Percentiles rank a stretch among this genome's conserved stretches.
Conservation (phyloP, 345 rosid species). For the Gossypium raimondii region DNA sequence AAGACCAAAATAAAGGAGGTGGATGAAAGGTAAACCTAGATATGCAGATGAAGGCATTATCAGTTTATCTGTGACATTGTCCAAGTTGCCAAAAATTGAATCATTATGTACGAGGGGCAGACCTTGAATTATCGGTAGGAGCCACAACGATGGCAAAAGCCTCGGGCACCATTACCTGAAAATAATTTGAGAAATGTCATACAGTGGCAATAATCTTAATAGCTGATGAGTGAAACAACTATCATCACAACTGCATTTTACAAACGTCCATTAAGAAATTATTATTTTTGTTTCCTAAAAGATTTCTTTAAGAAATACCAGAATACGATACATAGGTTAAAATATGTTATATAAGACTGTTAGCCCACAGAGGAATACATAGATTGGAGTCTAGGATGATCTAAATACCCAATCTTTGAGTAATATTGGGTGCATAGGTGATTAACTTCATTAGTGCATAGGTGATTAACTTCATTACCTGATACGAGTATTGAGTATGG, state of each 20-base stretch:
- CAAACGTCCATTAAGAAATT: background rate
- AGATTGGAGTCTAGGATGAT: slow-evolving; percentile 1
- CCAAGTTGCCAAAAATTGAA: background rate
- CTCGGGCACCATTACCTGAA: slow-evolving; percentile 83
- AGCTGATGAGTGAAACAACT: background rate
- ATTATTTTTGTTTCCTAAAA: slow-evolving; percentile 3
- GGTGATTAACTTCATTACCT: slow-evolving; percentile 33
- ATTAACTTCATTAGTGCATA: slow-evolving; percentile 12
- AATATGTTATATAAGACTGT: background rate
- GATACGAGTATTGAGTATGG: slow-evolving; percentile 87
- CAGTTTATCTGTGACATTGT: background rate
- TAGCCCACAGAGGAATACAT: background rate
- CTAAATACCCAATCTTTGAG: background rate
- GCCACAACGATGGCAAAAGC: slow-evolving; percentile 91
- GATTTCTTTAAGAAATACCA: background rate
- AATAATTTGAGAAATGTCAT: slow-evolving; percentile 1
- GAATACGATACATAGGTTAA: background rate
- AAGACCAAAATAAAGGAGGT: background rate
- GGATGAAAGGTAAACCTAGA: background rate
- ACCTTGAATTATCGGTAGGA: slow-evolving; percentile 83
- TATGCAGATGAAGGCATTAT: background rate
- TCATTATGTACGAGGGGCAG: slow-evolving; percentile 7
- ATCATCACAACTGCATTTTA: background rate
- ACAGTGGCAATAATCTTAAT: background rate
- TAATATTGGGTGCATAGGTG: background rate